Evolutionary conservation across 768 basidiomycete species (phyloP).

Genomic region (Kwoniella heveanensis): DNA sequence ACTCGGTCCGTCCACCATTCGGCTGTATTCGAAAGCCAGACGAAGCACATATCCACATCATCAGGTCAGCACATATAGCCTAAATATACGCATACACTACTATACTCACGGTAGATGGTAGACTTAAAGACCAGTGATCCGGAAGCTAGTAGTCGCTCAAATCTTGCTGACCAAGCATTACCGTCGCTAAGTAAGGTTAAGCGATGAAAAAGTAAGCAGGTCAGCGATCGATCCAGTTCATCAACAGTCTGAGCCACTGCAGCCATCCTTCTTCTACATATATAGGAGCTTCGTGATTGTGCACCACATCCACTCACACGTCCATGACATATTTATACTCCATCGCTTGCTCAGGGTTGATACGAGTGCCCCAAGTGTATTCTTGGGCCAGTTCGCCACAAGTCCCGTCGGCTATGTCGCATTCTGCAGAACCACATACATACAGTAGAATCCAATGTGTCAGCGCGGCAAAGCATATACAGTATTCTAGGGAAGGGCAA

Average conservation of each 20-base stretch:
- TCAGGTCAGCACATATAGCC: no score
- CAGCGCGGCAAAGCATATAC: no score
- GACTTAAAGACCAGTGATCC: conserved; percentile 50
- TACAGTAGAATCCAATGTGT: no score
- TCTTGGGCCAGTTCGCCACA: conserved; percentile 46
- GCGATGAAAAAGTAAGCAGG: no score
- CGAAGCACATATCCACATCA: no score
- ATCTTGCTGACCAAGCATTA: conserved; percentile 55
- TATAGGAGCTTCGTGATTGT: no score
- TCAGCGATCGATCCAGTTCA: no score
- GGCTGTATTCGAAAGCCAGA: no score
- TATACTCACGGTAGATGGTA: conserved; percentile 50
- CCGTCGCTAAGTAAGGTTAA: conserved; percentile 35
- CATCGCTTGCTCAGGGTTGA: conserved; percentile 45
- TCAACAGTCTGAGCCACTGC: no score
- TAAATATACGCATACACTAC: no score
- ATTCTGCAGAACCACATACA: conserved; percentile 10
- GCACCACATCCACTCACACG: conserved; percentile 37
- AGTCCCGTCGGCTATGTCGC: conserved; percentile 45
- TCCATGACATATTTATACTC: conserved; percentile 52
- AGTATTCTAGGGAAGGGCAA: no score
- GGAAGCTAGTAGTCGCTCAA: conserved; percentile 46
- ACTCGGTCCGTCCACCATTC: conserved; percentile 56
- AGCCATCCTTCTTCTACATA: no score
- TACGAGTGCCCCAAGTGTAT: conserved; percentile 33